These are phyloP conservation scores for Blastobotrys robertii DNA, from an alignment of 805 yeast genomes.

Conservation along the genomic window DNA sequence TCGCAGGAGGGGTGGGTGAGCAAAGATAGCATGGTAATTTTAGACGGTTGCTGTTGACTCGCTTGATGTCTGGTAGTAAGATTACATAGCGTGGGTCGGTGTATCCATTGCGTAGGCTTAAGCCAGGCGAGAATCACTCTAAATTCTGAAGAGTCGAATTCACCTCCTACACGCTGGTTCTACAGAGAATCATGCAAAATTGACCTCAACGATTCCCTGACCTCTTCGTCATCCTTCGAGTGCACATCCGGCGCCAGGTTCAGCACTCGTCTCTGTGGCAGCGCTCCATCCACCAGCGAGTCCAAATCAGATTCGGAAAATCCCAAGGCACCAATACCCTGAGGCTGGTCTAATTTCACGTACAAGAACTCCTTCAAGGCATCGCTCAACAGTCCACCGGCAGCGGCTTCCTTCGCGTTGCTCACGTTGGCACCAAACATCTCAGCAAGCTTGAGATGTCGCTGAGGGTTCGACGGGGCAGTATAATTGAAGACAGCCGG, in stretches of 20 bases:
- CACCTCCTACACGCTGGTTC: too few species aligned
- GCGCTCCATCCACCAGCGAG: conserved; percentile 30
- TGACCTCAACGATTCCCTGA: conserved; percentile 20
- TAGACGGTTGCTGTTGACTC: too few species aligned
- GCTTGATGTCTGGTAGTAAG: too few species aligned
- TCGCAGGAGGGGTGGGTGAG: too few species aligned
- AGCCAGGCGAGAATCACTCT: too few species aligned
- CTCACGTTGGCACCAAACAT: conserved; percentile 29
- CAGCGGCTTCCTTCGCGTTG: conserved; percentile 28
- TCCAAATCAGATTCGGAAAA: conserved; percentile 26
- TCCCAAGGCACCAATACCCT: conserved; percentile 28
- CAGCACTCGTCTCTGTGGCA: conserved; percentile 32
- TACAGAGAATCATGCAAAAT: conserved; percentile 22
- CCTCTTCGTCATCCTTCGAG: conserved; percentile 20
- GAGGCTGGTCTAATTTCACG: conserved; percentile 28
- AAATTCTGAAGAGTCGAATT: too few species aligned
- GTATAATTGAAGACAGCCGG: conserved; percentile 35
- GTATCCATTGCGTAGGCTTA: too few species aligned
- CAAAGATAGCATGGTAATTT: too few species aligned
- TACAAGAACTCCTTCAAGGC: conserved; percentile 27
- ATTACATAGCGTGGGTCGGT: too few species aligned
- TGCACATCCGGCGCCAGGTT: conserved; percentile 28
- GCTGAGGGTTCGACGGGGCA: conserved; percentile 31
- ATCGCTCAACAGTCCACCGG: conserved; percentile 31
- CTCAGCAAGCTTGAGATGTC: conserved; percentile 30